Percentiles rank a stretch among this genome's conserved stretches.
phyloP scores from a whole-genome alignment of 2,329 filamentous ascomycete species.

The Trichoderma afroharzianum region DNA sequence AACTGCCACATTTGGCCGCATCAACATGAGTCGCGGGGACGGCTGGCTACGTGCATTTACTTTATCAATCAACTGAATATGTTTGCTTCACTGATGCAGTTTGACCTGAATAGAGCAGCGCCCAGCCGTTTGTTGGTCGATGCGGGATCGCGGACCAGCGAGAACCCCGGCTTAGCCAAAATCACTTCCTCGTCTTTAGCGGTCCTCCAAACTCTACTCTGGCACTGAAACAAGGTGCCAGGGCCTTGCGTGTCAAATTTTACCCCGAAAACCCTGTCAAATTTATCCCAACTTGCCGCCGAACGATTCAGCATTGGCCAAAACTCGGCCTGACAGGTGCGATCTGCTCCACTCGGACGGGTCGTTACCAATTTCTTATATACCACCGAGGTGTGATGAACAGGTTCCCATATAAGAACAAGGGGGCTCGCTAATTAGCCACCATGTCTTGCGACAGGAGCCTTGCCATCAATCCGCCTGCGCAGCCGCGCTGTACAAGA shows the following conservation, averaged over 20 bases:
- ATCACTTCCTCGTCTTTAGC: not conserved
- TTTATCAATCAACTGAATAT: not conserved
- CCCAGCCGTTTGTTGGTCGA: not conserved
- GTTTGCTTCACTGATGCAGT: not conserved
- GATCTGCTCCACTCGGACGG: not conserved
- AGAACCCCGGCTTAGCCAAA: not conserved
- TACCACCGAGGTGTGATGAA: not conserved
- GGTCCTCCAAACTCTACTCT: not conserved
- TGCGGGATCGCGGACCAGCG: not conserved
- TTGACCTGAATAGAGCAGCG: not conserved
- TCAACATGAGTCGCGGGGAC: not conserved
- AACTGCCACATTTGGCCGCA: not conserved
- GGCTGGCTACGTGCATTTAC: not conserved
- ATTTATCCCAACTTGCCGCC: not conserved
- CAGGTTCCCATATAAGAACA: not conserved
- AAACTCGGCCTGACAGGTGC: not conserved
- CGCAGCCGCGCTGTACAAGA: not conserved
- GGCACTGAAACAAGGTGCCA: not conserved
- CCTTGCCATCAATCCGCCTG: not conserved
- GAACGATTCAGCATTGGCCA: not conserved
- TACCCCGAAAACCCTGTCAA: not conserved
- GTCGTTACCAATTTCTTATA: constrained; percentile 7
- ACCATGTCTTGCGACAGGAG: not conserved
- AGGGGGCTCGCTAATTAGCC: constrained; percentile 2
- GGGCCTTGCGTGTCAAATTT: not conserved